Percentiles rank a stretch among this genome's conserved stretches.
Evolutionary conservation across 805 yeast species (phyloP).

Genomic region (Debaryomyces hansenii): DNA sequence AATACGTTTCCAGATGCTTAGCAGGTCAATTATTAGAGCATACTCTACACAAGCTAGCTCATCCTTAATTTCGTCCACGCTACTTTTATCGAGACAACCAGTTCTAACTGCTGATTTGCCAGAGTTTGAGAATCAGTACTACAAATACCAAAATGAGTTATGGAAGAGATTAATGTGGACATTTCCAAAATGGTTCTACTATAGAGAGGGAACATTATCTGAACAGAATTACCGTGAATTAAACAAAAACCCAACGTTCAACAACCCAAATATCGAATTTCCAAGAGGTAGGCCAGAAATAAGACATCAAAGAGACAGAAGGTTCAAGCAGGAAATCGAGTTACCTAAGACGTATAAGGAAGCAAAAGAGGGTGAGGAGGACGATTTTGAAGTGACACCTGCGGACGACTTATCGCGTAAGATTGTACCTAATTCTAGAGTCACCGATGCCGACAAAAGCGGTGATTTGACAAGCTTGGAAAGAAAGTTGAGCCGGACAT

Average conservation of each 20-base stretch:
- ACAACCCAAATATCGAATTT: conserved; percentile 74
- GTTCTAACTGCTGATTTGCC: conserved; percentile 76
- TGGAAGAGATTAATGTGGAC: conserved; percentile 96
- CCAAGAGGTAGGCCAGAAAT: conserved; percentile 85
- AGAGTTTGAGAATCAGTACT: conserved; percentile 71
- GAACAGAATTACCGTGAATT: conserved; percentile 76
- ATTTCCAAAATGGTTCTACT: conserved; percentile 90
- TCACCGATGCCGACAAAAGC: conserved; percentile 70
- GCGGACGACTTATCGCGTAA: conserved; percentile 63
- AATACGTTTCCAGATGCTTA: conserved; percentile 3
- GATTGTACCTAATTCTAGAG: conserved; percentile 67
- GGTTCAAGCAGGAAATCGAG: conserved; percentile 73
- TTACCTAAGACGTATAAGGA: conserved; percentile 65
- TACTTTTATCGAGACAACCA: conserved; percentile 79
- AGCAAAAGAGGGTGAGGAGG: conserved; percentile 27
- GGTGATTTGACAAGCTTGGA: conserved; percentile 70
- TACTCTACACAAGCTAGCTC: conserved; percentile 12
- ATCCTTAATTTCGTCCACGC: conserved; percentile 42
- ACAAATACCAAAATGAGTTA: conserved; percentile 79
- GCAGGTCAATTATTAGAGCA: conserved; percentile 9
- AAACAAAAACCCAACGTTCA: conserved; percentile 72
- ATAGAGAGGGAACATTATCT: conserved; percentile 83
- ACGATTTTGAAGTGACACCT: conserved; percentile 29
- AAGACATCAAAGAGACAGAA: conserved; percentile 85
- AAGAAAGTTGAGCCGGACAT: conserved; percentile 74